phyloP scores from a whole-genome alignment of 176 grass and related monocot genomes.

The Carex littledalei region DNA sequence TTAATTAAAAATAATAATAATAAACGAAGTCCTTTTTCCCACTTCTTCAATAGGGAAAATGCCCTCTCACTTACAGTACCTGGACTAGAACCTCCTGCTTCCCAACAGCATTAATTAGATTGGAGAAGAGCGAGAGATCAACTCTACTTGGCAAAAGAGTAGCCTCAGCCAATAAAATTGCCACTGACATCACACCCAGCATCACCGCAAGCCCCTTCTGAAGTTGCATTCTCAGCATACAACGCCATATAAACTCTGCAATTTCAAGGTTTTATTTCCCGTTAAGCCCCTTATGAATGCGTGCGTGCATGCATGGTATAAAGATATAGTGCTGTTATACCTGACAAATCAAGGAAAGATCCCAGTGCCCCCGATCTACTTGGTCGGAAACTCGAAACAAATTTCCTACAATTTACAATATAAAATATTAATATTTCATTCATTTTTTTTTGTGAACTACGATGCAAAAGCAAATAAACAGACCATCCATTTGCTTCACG shows the following conservation, averaged over 20 bases:
- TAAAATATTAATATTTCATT: conserved; percentile 6
- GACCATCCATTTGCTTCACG: conserved; percentile 95
- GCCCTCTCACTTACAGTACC: conserved; percentile 42
- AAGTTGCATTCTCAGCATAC: conserved; percentile 94
- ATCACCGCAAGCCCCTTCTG: conserved; percentile 70
- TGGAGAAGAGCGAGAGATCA: conserved; percentile 92
- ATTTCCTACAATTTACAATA: conserved; percentile 59
- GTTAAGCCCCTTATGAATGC: not conserved
- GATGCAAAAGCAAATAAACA: conserved; percentile 31
- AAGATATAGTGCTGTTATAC: conserved; percentile 31
- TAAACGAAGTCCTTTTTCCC: not conserved
- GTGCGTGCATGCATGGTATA: not conserved
- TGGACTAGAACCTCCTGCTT: conserved; percentile 89
- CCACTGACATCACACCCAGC: conserved; percentile 83
- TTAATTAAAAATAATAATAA: not conserved
- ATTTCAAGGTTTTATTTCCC: conserved; percentile 24
- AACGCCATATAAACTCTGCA: conserved; percentile 88
- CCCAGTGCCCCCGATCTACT: conserved; percentile 49
- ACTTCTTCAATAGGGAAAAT: not conserved
- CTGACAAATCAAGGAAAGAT: conserved; percentile 67
- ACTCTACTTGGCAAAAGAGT: conserved; percentile 94
- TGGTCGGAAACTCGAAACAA: conserved; percentile 79
- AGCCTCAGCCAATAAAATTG: conserved; percentile 95
- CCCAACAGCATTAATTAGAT: conserved; percentile 90
- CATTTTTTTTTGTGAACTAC: not conserved